Conservation (phyloP, 495 filamentous ascomycete genomes). For the Bacidia gigantensis region DNA sequence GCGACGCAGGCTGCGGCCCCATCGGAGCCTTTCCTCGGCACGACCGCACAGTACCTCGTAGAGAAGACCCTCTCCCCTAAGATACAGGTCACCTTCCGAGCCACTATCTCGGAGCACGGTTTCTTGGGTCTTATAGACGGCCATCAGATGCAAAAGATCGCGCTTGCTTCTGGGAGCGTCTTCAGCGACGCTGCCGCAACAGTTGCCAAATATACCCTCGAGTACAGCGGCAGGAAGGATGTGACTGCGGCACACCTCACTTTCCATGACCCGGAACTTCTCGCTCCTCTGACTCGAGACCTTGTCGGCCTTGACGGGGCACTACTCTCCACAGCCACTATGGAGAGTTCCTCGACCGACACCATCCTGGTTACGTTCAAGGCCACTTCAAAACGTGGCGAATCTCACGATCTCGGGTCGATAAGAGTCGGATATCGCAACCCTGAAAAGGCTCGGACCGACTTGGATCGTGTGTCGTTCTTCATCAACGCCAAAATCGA, state of each 20-base stretch:
- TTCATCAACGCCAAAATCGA: conserved; percentile 16
- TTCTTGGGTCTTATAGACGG: conserved; percentile 10
- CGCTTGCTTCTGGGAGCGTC: conserved; percentile 13
- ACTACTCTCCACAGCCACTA: conserved; percentile 7
- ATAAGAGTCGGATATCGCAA: conserved; percentile 7
- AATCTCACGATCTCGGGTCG: conserved; percentile 7
- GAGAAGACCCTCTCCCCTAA: neutral
- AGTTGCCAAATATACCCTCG: conserved; percentile 14
- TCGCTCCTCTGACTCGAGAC: conserved; percentile 6
- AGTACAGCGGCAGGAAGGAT: conserved; percentile 10
- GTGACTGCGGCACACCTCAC: conserved; percentile 4
- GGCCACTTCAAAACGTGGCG: conserved; percentile 5
- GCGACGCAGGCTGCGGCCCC: neutral
- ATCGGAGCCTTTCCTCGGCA: neutral
- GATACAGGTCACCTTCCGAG: neutral
- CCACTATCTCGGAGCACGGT: neutral
- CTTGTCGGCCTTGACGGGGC: conserved; percentile 12
- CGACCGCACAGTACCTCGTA: neutral
- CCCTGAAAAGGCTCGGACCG: conserved; percentile 9
- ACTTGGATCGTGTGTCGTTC: conserved; percentile 12
- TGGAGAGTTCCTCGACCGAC: conserved; percentile 10
- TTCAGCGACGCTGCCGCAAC: conserved; percentile 14
- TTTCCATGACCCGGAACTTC: conserved; percentile 9
- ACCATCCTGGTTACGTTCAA: conserved; percentile 8
- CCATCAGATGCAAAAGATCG: conserved; percentile 9